These are phyloP conservation scores for Lipomyces lipofer DNA, from an alignment of 805 yeast species.

Conservation along the genomic window DNA sequence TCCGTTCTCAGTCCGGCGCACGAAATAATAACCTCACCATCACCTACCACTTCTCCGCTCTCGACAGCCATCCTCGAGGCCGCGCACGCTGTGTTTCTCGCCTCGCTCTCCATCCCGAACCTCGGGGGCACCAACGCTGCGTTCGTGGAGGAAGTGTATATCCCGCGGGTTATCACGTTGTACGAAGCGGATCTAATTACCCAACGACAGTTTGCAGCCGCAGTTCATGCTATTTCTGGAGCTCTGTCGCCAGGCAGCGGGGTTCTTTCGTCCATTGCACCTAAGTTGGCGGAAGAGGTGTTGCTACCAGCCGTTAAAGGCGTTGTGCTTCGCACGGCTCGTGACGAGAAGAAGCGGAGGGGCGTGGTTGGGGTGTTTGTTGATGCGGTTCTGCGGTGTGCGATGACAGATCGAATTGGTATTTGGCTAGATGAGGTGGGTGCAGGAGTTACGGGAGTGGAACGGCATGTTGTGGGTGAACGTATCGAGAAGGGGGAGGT, in stretches of 20 bases:
- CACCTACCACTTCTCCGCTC: too few species aligned
- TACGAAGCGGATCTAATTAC: constrained; percentile 8
- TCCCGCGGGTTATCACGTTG: constrained; percentile 5
- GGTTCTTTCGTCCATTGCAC: constrained; percentile 15
- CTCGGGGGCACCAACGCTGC: constrained; percentile 14
- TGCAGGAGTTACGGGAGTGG: too few species aligned
- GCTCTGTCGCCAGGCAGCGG: constrained; percentile 24
- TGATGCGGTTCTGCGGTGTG: constrained; percentile 19
- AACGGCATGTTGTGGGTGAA: constrained; percentile 5
- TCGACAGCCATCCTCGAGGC: constrained; percentile 24
- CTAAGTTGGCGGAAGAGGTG: constrained; percentile 11
- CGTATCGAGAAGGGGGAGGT: constrained; percentile 17
- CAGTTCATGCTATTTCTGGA: constrained; percentile 9
- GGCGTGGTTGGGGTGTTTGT: constrained; percentile 7
- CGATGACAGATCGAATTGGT: constrained; percentile 5
- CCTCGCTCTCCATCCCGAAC: constrained; percentile 19
- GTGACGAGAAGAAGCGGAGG: background rate
- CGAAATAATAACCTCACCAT: too few species aligned
- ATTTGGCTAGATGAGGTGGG: constrained; percentile 12
- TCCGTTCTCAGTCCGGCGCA: too few species aligned
- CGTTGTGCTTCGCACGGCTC: background rate
- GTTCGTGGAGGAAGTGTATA: constrained; percentile 10
- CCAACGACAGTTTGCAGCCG: constrained; percentile 15
- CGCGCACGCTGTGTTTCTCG: constrained; percentile 31
- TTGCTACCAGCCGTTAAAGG: constrained; percentile 16